These are phyloP conservation scores for Quercus lobata DNA, from an alignment of 331 rosid genomes.

Conservation along the genomic window DNA sequence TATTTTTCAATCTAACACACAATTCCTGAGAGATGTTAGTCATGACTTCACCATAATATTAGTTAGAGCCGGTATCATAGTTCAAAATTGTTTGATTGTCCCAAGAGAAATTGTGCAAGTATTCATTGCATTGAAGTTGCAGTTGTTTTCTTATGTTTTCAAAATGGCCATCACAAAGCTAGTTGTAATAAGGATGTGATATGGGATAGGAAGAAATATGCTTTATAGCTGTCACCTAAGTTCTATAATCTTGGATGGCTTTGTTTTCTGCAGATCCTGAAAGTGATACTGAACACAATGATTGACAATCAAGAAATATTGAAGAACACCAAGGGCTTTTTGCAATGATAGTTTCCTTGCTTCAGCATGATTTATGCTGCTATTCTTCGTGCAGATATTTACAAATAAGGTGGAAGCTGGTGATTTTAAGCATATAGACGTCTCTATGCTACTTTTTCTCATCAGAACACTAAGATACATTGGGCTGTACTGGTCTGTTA, in stretches of 20 bases:
- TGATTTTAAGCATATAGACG: too few species aligned
- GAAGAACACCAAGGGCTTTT: background rate
- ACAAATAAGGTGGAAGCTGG: too few species aligned
- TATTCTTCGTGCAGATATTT: background rate
- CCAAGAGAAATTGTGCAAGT: background rate
- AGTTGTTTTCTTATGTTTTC: background rate
- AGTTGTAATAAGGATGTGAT: background rate
- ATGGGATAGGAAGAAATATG: background rate
- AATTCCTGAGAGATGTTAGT: too few species aligned
- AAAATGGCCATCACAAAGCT: background rate
- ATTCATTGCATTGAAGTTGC: background rate
- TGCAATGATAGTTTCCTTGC: background rate
- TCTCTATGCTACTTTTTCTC: too few species aligned
- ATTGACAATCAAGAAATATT: slow-evolving; percentile 27
- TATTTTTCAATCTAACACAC: too few species aligned
- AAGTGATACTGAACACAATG: slow-evolving; percentile 81
- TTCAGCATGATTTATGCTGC: too few species aligned
- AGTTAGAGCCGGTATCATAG: too few species aligned
- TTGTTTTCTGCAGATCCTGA: slow-evolving; percentile 64
- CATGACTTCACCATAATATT: too few species aligned
- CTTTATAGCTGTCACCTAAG: background rate
- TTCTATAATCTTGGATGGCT: background rate
- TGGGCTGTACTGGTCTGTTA: too few species aligned
- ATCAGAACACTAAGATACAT: too few species aligned
- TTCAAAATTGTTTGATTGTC: background rate